A percentile compares a stretch with the other conserved stretches of the same genome.
These are phyloP conservation scores for Naganishia liquefaciens DNA, from an alignment of 1,284 basidiomycete species.

Conservation along the genomic window DNA sequence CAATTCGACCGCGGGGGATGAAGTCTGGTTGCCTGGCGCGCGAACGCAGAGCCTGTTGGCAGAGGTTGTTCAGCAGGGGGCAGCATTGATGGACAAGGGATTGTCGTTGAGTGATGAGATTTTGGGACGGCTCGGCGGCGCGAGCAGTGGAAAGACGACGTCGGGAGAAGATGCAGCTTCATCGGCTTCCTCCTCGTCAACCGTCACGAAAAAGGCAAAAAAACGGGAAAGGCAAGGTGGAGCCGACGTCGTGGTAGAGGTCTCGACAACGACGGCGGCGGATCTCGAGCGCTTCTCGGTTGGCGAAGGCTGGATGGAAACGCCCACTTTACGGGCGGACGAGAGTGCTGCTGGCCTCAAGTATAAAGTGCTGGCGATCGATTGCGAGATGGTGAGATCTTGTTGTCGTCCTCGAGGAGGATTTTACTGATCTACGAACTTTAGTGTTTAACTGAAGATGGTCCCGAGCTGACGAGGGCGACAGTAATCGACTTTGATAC, in stretches of 20 bases:
- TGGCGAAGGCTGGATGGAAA: constrained; percentile 16
- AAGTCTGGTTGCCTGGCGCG: constrained; percentile 10
- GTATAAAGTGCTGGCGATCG: constrained; percentile 59
- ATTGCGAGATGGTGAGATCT: constrained; percentile 85
- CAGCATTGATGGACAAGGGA: neutral
- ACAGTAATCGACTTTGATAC: constrained; percentile 75
- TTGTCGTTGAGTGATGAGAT: constrained; percentile 12
- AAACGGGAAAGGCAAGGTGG: constrained; percentile 9
- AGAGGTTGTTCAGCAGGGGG: neutral
- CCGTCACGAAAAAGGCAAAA: constrained; percentile 20
- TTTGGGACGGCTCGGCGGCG: neutral
- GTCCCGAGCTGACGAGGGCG: constrained; percentile 80
- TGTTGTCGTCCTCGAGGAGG: neutral
- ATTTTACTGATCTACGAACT: neutral
- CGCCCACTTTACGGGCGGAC: constrained; percentile 63
- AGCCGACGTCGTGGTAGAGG: constrained; percentile 18
- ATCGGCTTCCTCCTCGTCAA: constrained; percentile 1
- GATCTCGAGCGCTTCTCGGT: constrained; percentile 13
- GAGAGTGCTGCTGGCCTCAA: constrained; percentile 41
- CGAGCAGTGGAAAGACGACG: constrained; percentile 14
- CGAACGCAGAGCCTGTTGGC: constrained; percentile 12
- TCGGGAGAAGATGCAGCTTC: neutral
- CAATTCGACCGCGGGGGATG: constrained; percentile 25
- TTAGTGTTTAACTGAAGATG: constrained; percentile 80
- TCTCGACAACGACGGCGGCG: neutral